These are phyloP conservation scores for Teratosphaeriaceae sp. DNA, from an alignment of 2,329 filamentous ascomycete genomes.

Conservation along the genomic window DNA sequence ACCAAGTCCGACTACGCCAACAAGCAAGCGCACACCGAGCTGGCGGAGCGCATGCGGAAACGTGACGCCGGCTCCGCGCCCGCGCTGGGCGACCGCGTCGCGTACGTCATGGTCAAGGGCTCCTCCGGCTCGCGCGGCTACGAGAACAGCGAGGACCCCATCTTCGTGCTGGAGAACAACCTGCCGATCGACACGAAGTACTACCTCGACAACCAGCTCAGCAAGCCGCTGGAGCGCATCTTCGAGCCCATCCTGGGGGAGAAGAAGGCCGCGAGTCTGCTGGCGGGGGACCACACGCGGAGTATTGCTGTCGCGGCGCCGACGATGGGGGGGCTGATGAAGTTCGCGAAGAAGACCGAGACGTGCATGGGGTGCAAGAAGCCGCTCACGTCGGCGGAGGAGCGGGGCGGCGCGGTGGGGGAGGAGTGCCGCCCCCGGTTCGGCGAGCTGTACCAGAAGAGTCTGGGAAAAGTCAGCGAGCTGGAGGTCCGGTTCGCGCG, in stretches of 20 bases:
- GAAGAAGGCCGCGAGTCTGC: constrained; percentile 76
- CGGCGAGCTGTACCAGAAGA: constrained; percentile 90
- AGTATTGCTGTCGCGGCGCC: constrained; percentile 88
- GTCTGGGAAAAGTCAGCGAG: constrained; percentile 79
- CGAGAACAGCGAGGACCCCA: constrained; percentile 93
- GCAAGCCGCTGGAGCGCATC: constrained; percentile 88
- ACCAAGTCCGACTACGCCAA: constrained; percentile 83
- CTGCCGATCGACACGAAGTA: constrained; percentile 97
- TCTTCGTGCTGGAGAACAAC: constrained; percentile 96
- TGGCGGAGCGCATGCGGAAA: constrained; percentile 94
- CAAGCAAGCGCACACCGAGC: constrained; percentile 93
- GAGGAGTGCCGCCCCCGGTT: constrained; percentile 76
- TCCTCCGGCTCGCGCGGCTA: constrained; percentile 87
- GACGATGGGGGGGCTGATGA: constrained; percentile 90
- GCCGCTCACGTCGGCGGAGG: constrained; percentile 71
- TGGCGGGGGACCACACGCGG: constrained; percentile 92
- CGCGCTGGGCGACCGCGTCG: constrained; percentile 87
- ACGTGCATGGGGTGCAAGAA: constrained; percentile 99
- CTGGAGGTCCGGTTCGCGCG: constrained; percentile 87
- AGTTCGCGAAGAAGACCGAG: constrained; percentile 94
- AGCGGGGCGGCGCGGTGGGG: constrained; percentile 81
- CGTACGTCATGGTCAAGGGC: constrained; percentile 96
- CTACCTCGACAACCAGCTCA: constrained; percentile 96
- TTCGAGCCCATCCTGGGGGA: constrained; percentile 97
- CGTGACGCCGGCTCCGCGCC: constrained; percentile 92